These are phyloP conservation scores for Populus hybrid DNA, from an alignment of 441 rosid genomes.

Conservation along the genomic window DNA sequence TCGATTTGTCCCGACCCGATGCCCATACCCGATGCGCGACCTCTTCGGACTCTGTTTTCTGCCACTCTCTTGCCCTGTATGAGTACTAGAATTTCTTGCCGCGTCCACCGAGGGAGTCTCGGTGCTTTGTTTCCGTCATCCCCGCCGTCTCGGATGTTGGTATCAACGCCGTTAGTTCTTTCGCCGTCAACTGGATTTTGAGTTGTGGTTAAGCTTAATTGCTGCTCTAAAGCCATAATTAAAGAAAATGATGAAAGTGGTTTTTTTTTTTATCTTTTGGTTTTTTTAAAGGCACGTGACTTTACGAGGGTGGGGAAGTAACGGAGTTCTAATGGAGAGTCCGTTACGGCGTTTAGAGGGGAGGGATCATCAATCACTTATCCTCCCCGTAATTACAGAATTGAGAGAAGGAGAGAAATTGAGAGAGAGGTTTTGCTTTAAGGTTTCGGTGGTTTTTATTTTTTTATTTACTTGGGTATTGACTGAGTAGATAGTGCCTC, in stretches of 20 bases:
- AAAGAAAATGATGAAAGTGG: conserved; percentile 3
- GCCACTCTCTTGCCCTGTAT: conserved; percentile 92
- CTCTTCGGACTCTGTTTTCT: conserved; percentile 75
- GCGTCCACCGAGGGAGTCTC: conserved; percentile 93
- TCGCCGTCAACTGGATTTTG: conserved; percentile 45
- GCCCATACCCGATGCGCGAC: conserved; percentile 61
- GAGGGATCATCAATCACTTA: not conserved
- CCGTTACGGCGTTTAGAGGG: not conserved
- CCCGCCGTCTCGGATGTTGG: conserved; percentile 33
- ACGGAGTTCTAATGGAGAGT: conserved; percentile 7
- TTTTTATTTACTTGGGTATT: not conserved
- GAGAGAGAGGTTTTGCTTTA: not conserved
- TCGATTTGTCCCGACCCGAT: conserved; percentile 73
- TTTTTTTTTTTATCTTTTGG: not conserved
- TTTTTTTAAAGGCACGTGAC: conserved; percentile 27
- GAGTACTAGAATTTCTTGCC: conserved; percentile 92
- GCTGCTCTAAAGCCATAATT: conserved; percentile 55
- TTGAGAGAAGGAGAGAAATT: not conserved
- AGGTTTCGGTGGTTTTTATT: not conserved
- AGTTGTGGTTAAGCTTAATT: conserved; percentile 36
- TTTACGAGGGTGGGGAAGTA: conserved; percentile 32
- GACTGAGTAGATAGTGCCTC: not conserved
- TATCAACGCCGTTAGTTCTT: conserved; percentile 42
- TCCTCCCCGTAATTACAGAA: not conserved
- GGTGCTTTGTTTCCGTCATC: conserved; percentile 72